Evolutionary conservation across 129 eudicot species (phyloP).

Genomic region (Artemisia annua): DNA sequence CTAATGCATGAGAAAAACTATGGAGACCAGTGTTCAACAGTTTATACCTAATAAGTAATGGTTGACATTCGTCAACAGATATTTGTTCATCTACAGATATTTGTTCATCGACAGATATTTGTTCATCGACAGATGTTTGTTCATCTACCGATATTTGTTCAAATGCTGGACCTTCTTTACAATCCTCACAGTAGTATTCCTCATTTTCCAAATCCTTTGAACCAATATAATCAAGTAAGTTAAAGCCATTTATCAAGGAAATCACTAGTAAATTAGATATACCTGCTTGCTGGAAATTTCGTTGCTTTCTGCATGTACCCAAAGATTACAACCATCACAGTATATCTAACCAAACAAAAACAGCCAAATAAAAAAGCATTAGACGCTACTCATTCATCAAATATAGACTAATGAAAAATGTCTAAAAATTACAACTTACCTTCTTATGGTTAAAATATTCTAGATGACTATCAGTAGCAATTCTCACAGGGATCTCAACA

Average conservation of each 20-base stretch:
- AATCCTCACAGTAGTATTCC: constrained; percentile 78
- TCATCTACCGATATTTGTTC: constrained; percentile 31
- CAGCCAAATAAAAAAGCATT: constrained; percentile 9
- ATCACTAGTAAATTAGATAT: constrained; percentile 15
- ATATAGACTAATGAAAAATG: constrained; percentile 2
- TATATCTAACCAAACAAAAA: constrained; percentile 51
- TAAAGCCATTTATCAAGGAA: constrained; percentile 8
- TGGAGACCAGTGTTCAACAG: neutral
- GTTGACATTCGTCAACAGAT: constrained; percentile 24
- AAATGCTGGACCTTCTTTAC: constrained; percentile 42
- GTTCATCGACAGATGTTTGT: neutral
- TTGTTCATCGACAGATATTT: too few species aligned
- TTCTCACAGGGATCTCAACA: constrained; percentile 42
- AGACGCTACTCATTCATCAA: constrained; percentile 6
- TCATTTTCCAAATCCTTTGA: constrained; percentile 57
- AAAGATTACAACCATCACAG: constrained; percentile 93
- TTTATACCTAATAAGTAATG: constrained; percentile 44
- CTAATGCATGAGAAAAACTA: too few species aligned
- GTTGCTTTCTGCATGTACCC: constrained; percentile 82
- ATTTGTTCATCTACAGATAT: constrained; percentile 15
- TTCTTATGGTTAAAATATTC: constrained; percentile 40
- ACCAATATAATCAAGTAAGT: constrained; percentile 25
- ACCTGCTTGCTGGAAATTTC: constrained; percentile 67
- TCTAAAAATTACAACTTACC: constrained; percentile 39
- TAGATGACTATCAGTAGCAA: constrained; percentile 50